Percentiles rank a stretch among this genome's conserved stretches.
These are phyloP conservation scores for Melaleuca alternifolia DNA, from an alignment of 345 rosid genomes.

Conservation along the genomic window DNA sequence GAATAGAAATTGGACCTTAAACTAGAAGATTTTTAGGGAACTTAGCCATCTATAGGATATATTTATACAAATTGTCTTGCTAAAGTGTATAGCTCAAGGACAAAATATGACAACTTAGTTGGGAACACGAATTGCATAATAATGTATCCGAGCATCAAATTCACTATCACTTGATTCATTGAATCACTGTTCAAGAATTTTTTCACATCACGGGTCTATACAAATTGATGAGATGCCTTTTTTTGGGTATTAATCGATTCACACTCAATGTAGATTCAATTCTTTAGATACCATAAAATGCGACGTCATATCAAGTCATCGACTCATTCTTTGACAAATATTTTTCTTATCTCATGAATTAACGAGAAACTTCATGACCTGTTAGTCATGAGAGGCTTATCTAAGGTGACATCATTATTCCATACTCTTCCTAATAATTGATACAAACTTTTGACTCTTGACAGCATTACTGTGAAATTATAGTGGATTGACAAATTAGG, in stretches of 20 bases:
- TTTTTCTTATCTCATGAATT: background rate
- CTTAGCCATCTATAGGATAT: too few species aligned
- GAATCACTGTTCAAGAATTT: fast-evolving
- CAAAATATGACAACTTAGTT: background rate
- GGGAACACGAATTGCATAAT: background rate
- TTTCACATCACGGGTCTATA: fast-evolving
- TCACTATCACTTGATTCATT: background rate
- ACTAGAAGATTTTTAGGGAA: too few species aligned
- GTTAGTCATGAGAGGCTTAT: background rate
- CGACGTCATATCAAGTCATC: background rate
- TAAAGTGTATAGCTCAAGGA: background rate
- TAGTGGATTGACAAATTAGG: too few species aligned
- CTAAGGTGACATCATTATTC: background rate
- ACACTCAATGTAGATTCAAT: fast-evolving
- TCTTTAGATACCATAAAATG: background rate
- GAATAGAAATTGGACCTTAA: background rate
- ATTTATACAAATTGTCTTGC: background rate
- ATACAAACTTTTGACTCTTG: background rate
- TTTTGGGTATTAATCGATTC: background rate
- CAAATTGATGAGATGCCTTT: background rate
- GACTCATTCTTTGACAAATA: background rate
- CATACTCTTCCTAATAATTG: background rate
- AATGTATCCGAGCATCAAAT: background rate
- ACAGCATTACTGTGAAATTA: background rate
- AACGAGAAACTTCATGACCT: background rate